A percentile compares a stretch with the other conserved stretches of the same genome.
phyloP scores from a whole-genome alignment of 768 basidiomycete genomes.

The Tricholoma sp. region DNA sequence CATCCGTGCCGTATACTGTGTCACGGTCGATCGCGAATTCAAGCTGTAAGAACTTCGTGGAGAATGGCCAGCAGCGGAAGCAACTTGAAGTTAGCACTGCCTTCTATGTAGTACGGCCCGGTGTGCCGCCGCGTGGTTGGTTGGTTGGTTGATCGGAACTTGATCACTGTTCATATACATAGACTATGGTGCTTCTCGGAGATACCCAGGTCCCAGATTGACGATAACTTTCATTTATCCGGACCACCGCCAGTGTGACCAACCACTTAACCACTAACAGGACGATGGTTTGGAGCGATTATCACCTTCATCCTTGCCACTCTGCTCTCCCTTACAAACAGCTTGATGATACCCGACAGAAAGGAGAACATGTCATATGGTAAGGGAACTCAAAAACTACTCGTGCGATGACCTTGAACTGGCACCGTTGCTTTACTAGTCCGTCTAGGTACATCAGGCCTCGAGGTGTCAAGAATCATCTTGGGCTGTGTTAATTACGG shows the following conservation, averaged over 20 bases:
- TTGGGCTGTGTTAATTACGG: conserved; percentile 58
- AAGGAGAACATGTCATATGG: neutral
- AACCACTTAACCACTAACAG: neutral
- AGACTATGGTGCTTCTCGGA: neutral
- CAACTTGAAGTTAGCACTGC: too few relatives aligned
- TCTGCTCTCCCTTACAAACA: neutral
- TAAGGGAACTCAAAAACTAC: neutral
- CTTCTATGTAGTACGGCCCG: too few relatives aligned
- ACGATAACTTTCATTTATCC: too few relatives aligned
- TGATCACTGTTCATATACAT: neutral
- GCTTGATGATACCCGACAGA: neutral
- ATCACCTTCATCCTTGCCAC: neutral
- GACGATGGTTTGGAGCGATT: neutral
- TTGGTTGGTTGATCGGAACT: too few relatives aligned
- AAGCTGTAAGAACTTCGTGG: too few relatives aligned
- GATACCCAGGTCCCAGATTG: too few relatives aligned
- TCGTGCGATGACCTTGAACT: neutral
- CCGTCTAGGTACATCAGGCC: conserved; percentile 42
- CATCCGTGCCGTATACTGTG: too few relatives aligned
- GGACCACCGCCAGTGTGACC: neutral
- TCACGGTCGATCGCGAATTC: too few relatives aligned
- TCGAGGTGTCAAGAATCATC: conserved; percentile 59
- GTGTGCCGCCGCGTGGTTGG: too few relatives aligned
- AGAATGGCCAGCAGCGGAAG: too few relatives aligned
- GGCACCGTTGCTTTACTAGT: conserved; percentile 25